Evolutionary conservation across 139 green algal species (phyloP).

Genomic region (Eudorina sp.): DNA sequence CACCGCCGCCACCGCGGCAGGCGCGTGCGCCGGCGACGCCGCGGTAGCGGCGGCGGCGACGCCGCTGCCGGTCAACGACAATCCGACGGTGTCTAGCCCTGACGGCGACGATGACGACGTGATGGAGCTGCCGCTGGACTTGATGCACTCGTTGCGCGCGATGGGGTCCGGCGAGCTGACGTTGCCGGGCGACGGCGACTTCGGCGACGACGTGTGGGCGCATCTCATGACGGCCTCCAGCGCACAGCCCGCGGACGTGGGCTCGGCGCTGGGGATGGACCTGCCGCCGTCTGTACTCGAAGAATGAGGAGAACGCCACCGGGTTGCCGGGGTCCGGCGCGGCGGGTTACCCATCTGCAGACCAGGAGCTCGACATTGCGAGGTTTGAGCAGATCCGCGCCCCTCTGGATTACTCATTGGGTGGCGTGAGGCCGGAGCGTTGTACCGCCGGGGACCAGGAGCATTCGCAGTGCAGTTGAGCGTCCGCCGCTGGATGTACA

Average conservation of each 20-base stretch:
- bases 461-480: too few species aligned
- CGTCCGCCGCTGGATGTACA: too few species aligned
- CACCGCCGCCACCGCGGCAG: conserved; percentile 7
- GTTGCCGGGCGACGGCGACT: conserved; percentile 26
- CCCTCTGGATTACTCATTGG: too few species aligned
- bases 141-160: conserved; percentile 20
- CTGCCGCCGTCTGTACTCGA: conserved; percentile 8
- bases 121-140: background rate
- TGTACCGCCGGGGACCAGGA: too few species aligned
- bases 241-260: background rate
- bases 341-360: too few species aligned
- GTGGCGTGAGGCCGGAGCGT: too few species aligned
- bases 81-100: conserved; percentile 30
- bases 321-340: too few species aligned
- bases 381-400: too few species aligned
- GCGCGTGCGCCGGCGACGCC: background rate
- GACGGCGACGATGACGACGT: conserved; percentile 7
- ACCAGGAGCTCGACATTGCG: too few species aligned
- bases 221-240: background rate
- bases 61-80: conserved; percentile 28
- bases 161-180: conserved; percentile 31
- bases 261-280: conserved; percentile 22
- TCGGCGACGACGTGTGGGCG: conserved; percentile 32
- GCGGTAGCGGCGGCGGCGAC: background rate
- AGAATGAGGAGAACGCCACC: conserved; percentile 8